Evolutionary conservation across 192 early-diverging fungal genomes (phyloP).

Genomic region (Rhizophagus prolifer): DNA sequence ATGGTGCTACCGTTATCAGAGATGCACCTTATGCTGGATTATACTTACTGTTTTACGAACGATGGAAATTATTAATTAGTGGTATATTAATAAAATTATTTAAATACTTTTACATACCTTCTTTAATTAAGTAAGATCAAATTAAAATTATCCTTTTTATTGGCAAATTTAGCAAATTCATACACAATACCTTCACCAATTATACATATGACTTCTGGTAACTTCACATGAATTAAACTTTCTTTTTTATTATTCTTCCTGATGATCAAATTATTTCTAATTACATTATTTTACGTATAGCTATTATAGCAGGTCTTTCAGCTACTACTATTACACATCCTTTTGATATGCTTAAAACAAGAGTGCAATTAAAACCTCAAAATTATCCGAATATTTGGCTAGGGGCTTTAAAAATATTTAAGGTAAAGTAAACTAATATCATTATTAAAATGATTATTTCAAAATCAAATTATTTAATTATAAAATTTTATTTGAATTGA

Average conservation of each 20-base stretch:
- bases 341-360: constrained; percentile 91
- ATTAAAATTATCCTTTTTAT: not conserved
- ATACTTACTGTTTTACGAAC: constrained; percentile 87
- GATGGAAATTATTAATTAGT: constrained; percentile 56
- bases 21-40: constrained; percentile 92
- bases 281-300: constrained; percentile 30
- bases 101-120: not conserved
- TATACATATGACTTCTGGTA: constrained; percentile 61
- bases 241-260: not conserved
- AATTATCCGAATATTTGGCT: constrained; percentile 60
- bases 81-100: constrained; percentile 33
- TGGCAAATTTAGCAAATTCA: constrained; percentile 20
- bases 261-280: not conserved
- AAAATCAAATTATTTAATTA: not conserved
- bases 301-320: constrained; percentile 64
- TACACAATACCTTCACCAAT: constrained; percentile 46
- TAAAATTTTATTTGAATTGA: not conserved
- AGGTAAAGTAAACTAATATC: constrained; percentile 45
- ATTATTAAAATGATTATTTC: not conserved
- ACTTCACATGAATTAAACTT: not conserved
- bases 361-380: constrained; percentile 84
- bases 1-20: constrained; percentile 80
- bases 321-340: constrained; percentile 87
- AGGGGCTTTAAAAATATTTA: constrained; percentile 46
- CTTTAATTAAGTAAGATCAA: not conserved